A percentile compares a stretch with the other conserved stretches of the same genome.
phyloP scores from a whole-genome alignment of 495 filamentous ascomycete species.

The Mytilinidion resinicola region DNA sequence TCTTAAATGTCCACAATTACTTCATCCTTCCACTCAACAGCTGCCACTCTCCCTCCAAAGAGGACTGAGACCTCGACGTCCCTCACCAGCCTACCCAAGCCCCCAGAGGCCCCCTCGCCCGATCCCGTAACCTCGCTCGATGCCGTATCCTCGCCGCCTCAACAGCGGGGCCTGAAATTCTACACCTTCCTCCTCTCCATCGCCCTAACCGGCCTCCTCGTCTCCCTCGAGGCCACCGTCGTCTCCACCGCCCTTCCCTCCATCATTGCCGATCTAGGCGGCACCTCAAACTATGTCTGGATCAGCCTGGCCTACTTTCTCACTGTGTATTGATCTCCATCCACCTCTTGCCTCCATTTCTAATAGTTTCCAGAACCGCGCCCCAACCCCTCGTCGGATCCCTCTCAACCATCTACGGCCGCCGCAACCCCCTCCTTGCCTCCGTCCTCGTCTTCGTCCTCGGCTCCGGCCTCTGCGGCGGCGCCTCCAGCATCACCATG shows the following conservation, averaged over 20 bases:
- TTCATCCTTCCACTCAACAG: too few species aligned
- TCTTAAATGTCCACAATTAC: too few species aligned
- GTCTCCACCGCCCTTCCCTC: conserved; percentile 40
- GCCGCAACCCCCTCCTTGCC: conserved; percentile 10
- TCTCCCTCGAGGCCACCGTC: conserved; percentile 40
- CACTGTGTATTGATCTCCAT: conserved; percentile 5
- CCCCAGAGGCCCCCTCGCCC: too few species aligned
- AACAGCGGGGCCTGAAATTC: conserved; percentile 17
- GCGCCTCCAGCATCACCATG: conserved; percentile 2
- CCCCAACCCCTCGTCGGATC: conserved; percentile 22
- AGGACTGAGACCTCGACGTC: too few species aligned
- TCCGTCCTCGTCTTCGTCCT: conserved; percentile 15
- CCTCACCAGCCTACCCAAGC: too few species aligned
- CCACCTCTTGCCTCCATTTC: too few species aligned
- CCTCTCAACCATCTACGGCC: conserved; percentile 20
- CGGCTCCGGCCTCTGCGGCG: conserved; percentile 15
- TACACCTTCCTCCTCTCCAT: conserved; percentile 40
- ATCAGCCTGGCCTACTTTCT: conserved; percentile 40
- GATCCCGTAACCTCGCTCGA: too few species aligned
- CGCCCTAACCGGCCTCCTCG: conserved; percentile 35
- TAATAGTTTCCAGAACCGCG: neutral
- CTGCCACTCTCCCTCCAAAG: too few species aligned
- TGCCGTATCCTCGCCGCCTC: too few species aligned
- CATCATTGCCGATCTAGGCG: conserved; percentile 35
- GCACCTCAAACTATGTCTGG: conserved; percentile 41